phyloP scores from a whole-genome alignment of 78 protist genomes.

The Corallochytrium limacisporum region DNA sequence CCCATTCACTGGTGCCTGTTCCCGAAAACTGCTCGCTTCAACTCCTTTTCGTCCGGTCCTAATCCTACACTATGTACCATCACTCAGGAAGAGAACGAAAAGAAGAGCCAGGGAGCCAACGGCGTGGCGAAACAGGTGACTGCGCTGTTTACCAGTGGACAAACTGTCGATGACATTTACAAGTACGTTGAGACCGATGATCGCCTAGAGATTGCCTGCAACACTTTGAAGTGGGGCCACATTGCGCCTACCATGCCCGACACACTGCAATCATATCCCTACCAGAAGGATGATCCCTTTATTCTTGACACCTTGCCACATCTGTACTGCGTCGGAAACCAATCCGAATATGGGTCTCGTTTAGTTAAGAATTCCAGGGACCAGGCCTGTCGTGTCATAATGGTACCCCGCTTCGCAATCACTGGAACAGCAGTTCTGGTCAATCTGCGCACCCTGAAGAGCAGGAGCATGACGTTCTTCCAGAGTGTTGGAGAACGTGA shows the following conservation, averaged over 20 bases:
- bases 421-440: too few species aligned
- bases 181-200: background rate
- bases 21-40: background rate
- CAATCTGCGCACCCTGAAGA: too few species aligned
- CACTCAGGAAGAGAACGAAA: background rate
- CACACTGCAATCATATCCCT: constrained; percentile 10
- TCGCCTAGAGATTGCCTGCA: background rate
- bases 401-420: too few species aligned
- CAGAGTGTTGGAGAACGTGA: too few species aligned
- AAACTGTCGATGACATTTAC: background rate
- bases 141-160: background rate
- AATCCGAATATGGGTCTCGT: too few species aligned
- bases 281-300: background rate
- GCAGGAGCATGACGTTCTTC: too few species aligned
- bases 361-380: too few species aligned
- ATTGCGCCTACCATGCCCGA: constrained; percentile 6
- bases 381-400: too few species aligned
- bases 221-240: background rate
- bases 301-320: constrained; percentile 3
- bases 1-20: background rate
- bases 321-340: constrained; percentile 17
- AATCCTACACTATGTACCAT: background rate
- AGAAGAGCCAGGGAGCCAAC: too few species aligned
- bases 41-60: background rate
- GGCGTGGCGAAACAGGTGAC: too few species aligned